Conservation (phyloP, 768 basidiomycete species). For the Lactarius tabidus region DNA sequence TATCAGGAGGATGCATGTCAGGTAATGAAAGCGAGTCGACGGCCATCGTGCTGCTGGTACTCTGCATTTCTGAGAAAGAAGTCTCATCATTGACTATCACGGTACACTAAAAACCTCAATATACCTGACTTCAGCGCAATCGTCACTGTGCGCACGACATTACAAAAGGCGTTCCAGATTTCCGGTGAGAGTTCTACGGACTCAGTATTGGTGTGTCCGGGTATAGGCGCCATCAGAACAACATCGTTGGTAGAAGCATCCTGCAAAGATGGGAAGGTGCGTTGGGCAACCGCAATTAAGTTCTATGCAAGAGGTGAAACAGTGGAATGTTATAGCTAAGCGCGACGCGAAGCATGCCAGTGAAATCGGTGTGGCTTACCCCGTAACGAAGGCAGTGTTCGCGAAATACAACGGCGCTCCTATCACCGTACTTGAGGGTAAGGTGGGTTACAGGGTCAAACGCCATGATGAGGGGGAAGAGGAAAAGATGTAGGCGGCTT, state of each 20-base stretch:
- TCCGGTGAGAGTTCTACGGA: not conserved
- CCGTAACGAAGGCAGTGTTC: not conserved
- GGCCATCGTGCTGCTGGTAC: no score
- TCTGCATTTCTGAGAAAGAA: not conserved
- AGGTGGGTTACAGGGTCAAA: not conserved
- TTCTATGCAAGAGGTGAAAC: not conserved
- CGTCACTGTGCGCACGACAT: not conserved
- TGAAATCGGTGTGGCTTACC: not conserved
- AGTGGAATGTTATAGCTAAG: not conserved
- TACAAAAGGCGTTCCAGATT: not conserved
- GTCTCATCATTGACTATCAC: not conserved
- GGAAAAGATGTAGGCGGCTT: no score
- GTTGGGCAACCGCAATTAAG: not conserved
- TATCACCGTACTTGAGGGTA: not conserved
- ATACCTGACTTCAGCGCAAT: constrained; percentile 7
- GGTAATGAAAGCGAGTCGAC: not conserved
- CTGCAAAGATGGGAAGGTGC: not conserved
- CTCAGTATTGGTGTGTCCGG: not conserved
- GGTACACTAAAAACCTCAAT: not conserved
- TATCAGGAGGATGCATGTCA: not conserved
- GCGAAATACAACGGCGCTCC: not conserved
- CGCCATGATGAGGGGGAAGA: no score
- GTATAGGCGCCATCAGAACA: not conserved
- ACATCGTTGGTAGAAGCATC: not conserved
- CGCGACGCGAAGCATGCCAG: not conserved